Conservation (phyloP, 2,329 filamentous ascomycete genomes). For the Lasiodiplodia sp. region DNA sequence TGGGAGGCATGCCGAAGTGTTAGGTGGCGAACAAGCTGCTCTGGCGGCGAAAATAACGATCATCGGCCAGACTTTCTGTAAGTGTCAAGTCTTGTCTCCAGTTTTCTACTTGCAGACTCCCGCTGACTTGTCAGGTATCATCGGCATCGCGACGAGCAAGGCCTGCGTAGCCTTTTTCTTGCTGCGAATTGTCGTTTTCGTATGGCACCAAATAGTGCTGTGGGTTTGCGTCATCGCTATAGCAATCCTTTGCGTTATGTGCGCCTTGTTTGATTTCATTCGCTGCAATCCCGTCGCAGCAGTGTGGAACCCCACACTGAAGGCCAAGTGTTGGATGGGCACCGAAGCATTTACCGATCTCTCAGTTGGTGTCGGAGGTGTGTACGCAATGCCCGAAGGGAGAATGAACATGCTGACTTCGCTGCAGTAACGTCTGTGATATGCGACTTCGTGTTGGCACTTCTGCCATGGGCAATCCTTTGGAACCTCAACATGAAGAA, state of each 20-base stretch:
- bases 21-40: constrained; percentile 36
- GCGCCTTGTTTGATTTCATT: constrained; percentile 39
- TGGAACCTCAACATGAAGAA: constrained; percentile 46
- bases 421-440: constrained; percentile 43
- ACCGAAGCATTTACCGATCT: constrained; percentile 34
- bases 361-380: constrained; percentile 18
- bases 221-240: constrained; percentile 43
- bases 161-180: constrained; percentile 42
- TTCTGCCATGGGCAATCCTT: constrained; percentile 44
- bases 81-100: background rate
- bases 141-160: constrained; percentile 43
- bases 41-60: constrained; percentile 44
- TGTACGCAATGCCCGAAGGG: background rate
- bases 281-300: constrained; percentile 40
- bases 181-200: constrained; percentile 40
- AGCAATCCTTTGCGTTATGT: constrained; percentile 39
- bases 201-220: constrained; percentile 41
- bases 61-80: constrained; percentile 42
- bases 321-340: constrained; percentile 38
- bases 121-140: constrained; percentile 31
- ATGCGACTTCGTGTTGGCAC: constrained; percentile 46
- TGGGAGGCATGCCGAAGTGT: constrained; percentile 37
- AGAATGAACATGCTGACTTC: background rate
- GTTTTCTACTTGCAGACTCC: too few species aligned
- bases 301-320: constrained; percentile 40